Base-by-base conservation (phyloP, 306 rosid species). In the Datisca glomerata region DNA sequence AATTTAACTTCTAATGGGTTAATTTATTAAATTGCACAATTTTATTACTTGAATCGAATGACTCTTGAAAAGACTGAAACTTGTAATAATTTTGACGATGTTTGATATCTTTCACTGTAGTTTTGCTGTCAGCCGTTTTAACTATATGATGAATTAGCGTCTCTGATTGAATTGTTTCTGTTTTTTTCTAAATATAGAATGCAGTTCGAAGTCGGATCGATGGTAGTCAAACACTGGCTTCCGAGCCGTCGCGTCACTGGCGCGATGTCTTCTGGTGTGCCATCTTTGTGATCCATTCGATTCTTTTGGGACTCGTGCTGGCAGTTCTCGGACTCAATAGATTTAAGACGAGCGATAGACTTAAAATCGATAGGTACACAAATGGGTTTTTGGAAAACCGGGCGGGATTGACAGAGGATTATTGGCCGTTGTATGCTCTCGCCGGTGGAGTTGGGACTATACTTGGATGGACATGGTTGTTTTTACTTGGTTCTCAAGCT, bases 211-310 rank as follows among this genome's bases (percentile, higher is more conserved):
- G 65, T 70, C 68, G 65, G 59, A 60, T 68, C 55, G 72, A 48
- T 24, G 62, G 57, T n/a, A 51, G 67, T 56, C 80, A 65, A 63
- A 60, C 60, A 39, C 55, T 67, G 69, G 63, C 41, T 37, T 53
- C 73, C 29, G 93, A 61, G 53, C 71, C 78, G 24, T 55, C 71
- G 4, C 77, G 95, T 42, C 76, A 73, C 16, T 89, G 91, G 93
- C 85, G 74, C 0, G 97, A 89, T n/a, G 54, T 83, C 40, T 89
- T 89, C 66, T 89, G 97, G 97, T 68, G 60, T 56, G 78, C 71
- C 14, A 43, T 77, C 20, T 89, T 89, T 56, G 38, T 77, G 40
- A 60, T 72, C 59, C 97, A 89, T 53, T 66, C 77, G 81, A 54
- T 77, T 56, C 60, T 73, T 22, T 7, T 89, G 51, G 97, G 93